Base-by-base conservation (phyloP, 306 rosid genomes). In the Abrus pulchellus region DNA sequence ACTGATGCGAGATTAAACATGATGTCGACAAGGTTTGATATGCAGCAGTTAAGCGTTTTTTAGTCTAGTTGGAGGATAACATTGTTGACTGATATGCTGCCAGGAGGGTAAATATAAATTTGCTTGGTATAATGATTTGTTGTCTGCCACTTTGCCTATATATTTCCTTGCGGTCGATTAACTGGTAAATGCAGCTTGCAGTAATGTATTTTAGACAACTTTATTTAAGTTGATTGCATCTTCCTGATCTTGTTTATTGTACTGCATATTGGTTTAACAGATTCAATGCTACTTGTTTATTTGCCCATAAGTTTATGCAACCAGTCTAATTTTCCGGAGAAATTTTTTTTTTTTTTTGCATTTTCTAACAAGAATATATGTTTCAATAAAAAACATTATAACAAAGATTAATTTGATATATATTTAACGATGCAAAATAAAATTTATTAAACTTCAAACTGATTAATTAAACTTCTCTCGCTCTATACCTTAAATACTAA, bases 21-120 rank as follows among this genome's bases (percentile, higher is more conserved):
- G 32, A 38, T 34, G 82, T 80, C 83, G 65, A 67, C 83, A 50
- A 72, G 57, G 85, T 77, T 87, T 86, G 69, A 86, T 84, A 57
- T 74, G 80, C 75, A 52, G 85, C 81, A 64, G 56, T 40, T 79
- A 61, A 30, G 69, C 64, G 61, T 36, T 36, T 36, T 71, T 53
- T 63, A 11, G 47, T 69, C 64, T 68, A 52, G 73, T 72, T 53
- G 49, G 73, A 66, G 66, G 83, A 74, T 55, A 75, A 57, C 67
- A 10, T 62, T 73, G 59, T 77, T 66, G 55, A 68, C 49, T 20
- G 40, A 62, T 49, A 14, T 48, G 61, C 76, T 80, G 40, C 61
- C 79, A 20, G 6, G 82, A 82, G 72, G 71, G 80, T 85, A 65
- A 66, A 75, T 57, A 75, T 77, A 68, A 82, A 56, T 76, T 66